Evolutionary conservation across 208 protist genomes (phyloP), one percentile per base, ranked within the genome.

Genomic region (Leishmania tarentolae): DNA sequence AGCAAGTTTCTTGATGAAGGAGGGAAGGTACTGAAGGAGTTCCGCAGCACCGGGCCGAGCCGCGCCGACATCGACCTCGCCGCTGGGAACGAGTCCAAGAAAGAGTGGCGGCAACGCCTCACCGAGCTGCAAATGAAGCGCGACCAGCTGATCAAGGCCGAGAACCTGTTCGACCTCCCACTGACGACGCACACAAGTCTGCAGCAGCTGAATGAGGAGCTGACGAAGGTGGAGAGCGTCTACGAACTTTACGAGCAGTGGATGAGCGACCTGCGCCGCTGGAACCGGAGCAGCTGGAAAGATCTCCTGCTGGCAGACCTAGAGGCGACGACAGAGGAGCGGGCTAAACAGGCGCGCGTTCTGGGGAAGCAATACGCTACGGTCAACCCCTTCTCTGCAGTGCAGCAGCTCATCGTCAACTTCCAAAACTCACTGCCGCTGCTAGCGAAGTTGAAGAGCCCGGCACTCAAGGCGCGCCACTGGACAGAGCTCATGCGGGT

Each of bases 401-500:
- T 99, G 28, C 93, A 99, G 85, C 92, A 99, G 76, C 79, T 94
- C 42, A 96, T 99, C 65, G 78, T 95, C 61, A 97, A 98, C 86
- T 99, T 99, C 84, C 87, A 98, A 78, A 95, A 94, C 72, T 99
- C 98, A 35, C 88, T 99, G 63, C 98, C 99, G 61, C 89, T 99
- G 56, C 87, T 99, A 37, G 81, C 94, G 61, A 96, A 99, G 83
- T 91, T 99, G 42, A 99, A 99, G 87, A 98, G 92, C 83, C 98
- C 99, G 1, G 97, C 98, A n/a, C 90, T 99, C 35, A 97, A 99
- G 83, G 87, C 90, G 50, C 94, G 99, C 13, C 99, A 99, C 88
- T 99, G 99, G 99, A 87, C 96, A 80, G 92, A 99, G 87, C 91
- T 99, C 37, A 99, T 99, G 97, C 90, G 92, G 13, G 88, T 98